Base-by-base conservation (phyloP, 2,329 filamentous ascomycete genomes). In the Exophiala phaeomuriformis region DNA sequence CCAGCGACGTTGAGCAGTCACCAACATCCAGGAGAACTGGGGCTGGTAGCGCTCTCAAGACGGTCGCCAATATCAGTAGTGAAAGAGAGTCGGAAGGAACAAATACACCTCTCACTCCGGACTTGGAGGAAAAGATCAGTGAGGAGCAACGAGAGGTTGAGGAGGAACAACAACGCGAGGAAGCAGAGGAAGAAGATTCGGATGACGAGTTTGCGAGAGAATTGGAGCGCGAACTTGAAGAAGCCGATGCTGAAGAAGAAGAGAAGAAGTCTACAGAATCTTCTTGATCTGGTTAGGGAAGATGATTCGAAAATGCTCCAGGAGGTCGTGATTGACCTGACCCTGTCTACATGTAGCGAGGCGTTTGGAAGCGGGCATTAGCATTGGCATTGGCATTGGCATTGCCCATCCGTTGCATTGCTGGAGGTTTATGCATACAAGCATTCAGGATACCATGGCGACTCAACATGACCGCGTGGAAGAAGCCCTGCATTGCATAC, bases 161-260 rank as follows among this genome's bases (percentile, higher is more conserved):
- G 41, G 63, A 64, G 10, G 64, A 63, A 42, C 64, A 61, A 46
- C 62, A 64, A 35, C 58, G 55, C 35, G 64, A 63, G 47, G 67
- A 67, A 12, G 58, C 56, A 39, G 65, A 66, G 47, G 65, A 64
- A 29, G 65, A 68, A 35, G 71, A 73, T 12, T 73, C 74, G 5
- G 72, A 77, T 6, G 73, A 75, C 53, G 73, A 72, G 47, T 62
- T 76, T 27, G 74, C 76, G 53, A 67, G 69, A 36, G 82, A 84
- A 62, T 73, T 86, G 65, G 71, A 82, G 63, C 81, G 80, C 1
- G 82, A 80, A 59, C 71, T 83, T 59, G 79, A 82, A 51, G 70
- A 69, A 39, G 57, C 58, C 28, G 56, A 59, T 4, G 56, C 54
- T 36, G 56, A 55, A 32, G 53, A 57, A 35, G 58, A 55, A 36